Percentiles rank a stretch among this genome's conserved stretches.
Conservation (phyloP, 2,329 filamentous ascomycete species). For the Phialophora macrospora region DNA sequence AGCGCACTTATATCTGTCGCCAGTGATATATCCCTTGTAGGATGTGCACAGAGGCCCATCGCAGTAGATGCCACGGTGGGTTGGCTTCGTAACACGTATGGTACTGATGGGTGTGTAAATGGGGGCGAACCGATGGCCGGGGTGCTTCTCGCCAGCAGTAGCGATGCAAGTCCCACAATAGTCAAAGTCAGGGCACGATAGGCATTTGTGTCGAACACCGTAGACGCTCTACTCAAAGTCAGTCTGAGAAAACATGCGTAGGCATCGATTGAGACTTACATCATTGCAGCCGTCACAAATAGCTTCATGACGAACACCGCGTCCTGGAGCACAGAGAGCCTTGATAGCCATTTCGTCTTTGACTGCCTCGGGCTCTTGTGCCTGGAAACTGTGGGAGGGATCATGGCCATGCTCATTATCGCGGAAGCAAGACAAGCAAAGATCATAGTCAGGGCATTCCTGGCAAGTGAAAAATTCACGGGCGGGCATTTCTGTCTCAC, state of each 20-base stretch:
- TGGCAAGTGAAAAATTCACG: conserved; percentile 82
- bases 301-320: conserved; percentile 80
- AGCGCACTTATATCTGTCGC: conserved; percentile 93
- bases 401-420: conserved; percentile 84
- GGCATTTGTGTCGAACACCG: conserved; percentile 93
- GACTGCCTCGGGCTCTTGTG: conserved; percentile 66
- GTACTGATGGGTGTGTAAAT: conserved; percentile 72
- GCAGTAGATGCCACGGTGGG: conserved; percentile 87
- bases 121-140: conserved; percentile 83
- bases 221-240: conserved; percentile 67
- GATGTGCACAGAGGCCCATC: conserved; percentile 85
- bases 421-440: conserved; percentile 82
- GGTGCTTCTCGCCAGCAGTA: conserved; percentile 71
- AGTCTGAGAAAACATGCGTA: conserved; percentile 1
- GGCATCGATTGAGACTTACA: conserved; percentile 44
- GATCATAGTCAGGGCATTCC: conserved; percentile 85
- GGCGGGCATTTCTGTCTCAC: conserved; percentile 68
- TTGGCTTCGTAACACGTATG: conserved; percentile 43
- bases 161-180: conserved; percentile 80
- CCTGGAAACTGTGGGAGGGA: conserved; percentile 78
- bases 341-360: conserved; percentile 65
- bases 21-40: conserved; percentile 69
- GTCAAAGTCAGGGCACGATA: conserved; percentile 97
- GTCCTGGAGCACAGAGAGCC: conserved; percentile 75
- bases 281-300: conserved; percentile 94